These are phyloP conservation scores for Phellinidium pouzarii DNA, from an alignment of 1,284 basidiomycete genomes.

Conservation along the genomic window DNA sequence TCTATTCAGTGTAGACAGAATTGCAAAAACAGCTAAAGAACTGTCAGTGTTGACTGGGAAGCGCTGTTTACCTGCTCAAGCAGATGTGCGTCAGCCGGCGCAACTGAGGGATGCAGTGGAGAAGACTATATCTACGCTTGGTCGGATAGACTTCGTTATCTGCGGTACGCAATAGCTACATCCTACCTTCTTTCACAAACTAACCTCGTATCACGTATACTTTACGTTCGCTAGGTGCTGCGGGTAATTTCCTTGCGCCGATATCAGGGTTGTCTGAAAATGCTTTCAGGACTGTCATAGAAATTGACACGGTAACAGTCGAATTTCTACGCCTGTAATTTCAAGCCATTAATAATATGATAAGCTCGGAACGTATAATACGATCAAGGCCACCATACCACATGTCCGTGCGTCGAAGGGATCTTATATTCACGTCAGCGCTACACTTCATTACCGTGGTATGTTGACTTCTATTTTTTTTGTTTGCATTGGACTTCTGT, in stretches of 20 bases:
- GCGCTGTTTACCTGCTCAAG: conserved; percentile 69
- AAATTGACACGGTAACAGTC: conserved; percentile 79
- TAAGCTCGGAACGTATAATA: conserved; percentile 89
- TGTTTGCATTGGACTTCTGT: conserved; percentile 1
- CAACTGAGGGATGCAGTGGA: conserved; percentile 73
- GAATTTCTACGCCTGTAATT: background rate
- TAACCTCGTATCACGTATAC: background rate
- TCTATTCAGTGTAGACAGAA: background rate
- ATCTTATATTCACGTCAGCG: conserved; percentile 87
- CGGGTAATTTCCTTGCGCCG: conserved; percentile 84
- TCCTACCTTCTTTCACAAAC: conserved; percentile 1
- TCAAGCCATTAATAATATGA: conserved; percentile 9
- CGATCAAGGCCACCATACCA: conserved; percentile 83
- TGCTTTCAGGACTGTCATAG: conserved; percentile 88
- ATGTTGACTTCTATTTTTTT: conserved; percentile 21
- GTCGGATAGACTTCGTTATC: conserved; percentile 91
- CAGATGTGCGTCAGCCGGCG: conserved; percentile 78
- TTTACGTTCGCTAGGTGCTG: conserved; percentile 52
- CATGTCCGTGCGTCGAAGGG: conserved; percentile 70
- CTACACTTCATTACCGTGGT: conserved; percentile 87
- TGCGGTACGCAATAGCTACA: conserved; percentile 51
- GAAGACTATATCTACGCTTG: conserved; percentile 71
- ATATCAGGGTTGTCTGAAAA: conserved; percentile 80
- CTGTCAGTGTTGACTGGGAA: conserved; percentile 66
- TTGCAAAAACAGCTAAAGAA: conserved; percentile 50